Conservation (phyloP, 495 filamentous ascomycete genomes). For the Lasiosphaeris hirsuta region DNA sequence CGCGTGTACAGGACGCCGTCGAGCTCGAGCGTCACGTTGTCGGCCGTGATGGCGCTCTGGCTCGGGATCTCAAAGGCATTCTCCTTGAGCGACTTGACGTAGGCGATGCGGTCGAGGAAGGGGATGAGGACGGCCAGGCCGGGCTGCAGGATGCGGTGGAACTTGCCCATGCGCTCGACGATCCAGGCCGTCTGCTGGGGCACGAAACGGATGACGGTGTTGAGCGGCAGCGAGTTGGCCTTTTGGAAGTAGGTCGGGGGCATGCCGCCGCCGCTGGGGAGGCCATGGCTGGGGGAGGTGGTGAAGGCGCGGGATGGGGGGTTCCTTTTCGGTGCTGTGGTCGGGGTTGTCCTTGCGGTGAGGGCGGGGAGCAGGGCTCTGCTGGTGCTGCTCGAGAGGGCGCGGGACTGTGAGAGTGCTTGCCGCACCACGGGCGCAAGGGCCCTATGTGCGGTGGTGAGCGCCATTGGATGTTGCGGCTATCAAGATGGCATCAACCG, state of each 20-base stretch:
- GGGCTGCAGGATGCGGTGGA: slow-evolving; percentile 85
- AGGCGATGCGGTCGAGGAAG: slow-evolving; percentile 92
- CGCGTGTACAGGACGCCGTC: slow-evolving; percentile 94
- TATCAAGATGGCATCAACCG: background rate
- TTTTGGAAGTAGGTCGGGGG: slow-evolving; percentile 57
- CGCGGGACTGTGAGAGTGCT: slow-evolving; percentile 11
- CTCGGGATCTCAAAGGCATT: slow-evolving; percentile 89
- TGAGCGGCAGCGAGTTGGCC: slow-evolving; percentile 66
- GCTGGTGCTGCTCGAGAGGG: slow-evolving; percentile 19
- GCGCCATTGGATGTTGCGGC: slow-evolving; percentile 24
- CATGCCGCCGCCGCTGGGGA: slow-evolving; percentile 23
- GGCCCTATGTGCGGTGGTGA: slow-evolving; percentile 31
- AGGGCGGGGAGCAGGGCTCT: background rate
- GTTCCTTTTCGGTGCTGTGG: background rate
- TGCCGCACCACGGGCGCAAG: slow-evolving; percentile 30
- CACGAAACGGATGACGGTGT: slow-evolving; percentile 94
- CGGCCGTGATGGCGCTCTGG: slow-evolving; percentile 95
- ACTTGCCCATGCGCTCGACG: slow-evolving; percentile 98
- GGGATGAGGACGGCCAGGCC: slow-evolving; percentile 87
- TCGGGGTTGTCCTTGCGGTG: background rate
- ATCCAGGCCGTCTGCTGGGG: slow-evolving; percentile 99
- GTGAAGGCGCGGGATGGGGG: slow-evolving; percentile 30
- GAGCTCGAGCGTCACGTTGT: slow-evolving; percentile 95
- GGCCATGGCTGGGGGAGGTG: slow-evolving; percentile 21
- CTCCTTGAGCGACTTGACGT: slow-evolving; percentile 97